These are phyloP conservation scores for Phytophthora fragariae DNA, from an alignment of 352 stramenopile species.

Conservation along the genomic window DNA sequence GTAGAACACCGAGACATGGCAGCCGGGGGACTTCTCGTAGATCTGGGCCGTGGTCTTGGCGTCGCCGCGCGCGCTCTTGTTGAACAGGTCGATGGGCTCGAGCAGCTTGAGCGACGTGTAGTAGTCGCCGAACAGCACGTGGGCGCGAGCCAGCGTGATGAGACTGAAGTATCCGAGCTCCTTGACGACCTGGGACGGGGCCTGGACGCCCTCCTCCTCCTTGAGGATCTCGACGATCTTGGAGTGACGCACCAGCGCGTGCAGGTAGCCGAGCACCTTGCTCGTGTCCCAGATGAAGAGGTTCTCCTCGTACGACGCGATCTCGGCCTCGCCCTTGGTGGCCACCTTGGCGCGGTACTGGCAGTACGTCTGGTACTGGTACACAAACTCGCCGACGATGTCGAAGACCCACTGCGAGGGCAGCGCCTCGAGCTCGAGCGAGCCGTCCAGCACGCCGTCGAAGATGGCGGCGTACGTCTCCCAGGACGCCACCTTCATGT, in stretches of 20 bases:
- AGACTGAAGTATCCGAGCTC: conserved; percentile 97
- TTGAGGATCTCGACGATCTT: conserved; percentile 93
- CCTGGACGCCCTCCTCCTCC: conserved; percentile 43
- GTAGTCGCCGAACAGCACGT: conserved; percentile 98
- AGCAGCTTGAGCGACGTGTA: conserved; percentile 93
- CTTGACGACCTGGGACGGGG: conserved; percentile 81
- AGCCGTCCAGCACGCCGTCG: conserved; percentile 91
- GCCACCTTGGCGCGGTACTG: conserved; percentile 93
- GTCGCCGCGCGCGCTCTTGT: conserved; percentile 70
- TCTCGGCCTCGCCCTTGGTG: conserved; percentile 68
- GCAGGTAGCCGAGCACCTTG: conserved; percentile 96
- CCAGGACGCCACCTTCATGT: conserved; percentile 93
- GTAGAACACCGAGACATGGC: conserved; percentile 96
- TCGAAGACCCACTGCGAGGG: conserved; percentile 98
- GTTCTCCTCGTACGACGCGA: conserved; percentile 70
- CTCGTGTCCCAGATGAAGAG: conserved; percentile 96
- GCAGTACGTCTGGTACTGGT: conserved; percentile 99
- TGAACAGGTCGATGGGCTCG: conserved; percentile 90
- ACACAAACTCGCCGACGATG: conserved; percentile 99
- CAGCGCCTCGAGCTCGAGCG: conserved; percentile 85
- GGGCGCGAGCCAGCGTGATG: conserved; percentile 93
- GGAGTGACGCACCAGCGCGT: conserved; percentile 92
- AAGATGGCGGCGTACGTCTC: conserved; percentile 96
- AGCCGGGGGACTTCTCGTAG: conserved; percentile 92
- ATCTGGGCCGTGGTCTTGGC: conserved; percentile 81